A percentile compares a stretch with the other conserved stretches of the same genome.
Evolutionary conservation across 1,139 yeast species (phyloP).

Genomic region (Yamadazyma dendronema): DNA sequence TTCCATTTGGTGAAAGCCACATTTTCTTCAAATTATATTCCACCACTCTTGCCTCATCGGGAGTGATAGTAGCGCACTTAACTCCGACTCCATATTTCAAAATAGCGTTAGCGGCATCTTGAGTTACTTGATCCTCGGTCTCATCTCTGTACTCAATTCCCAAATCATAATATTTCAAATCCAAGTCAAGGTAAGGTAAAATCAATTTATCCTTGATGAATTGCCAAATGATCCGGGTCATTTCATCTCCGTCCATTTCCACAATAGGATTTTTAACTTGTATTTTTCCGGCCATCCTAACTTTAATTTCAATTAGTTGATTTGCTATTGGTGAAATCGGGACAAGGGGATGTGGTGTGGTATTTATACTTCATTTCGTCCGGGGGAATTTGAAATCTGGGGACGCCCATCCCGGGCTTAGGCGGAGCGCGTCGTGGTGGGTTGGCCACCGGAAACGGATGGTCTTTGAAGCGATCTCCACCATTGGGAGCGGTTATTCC

Average conservation of each 20-base stretch:
- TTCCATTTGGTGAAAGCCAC: slow-evolving; percentile 88
- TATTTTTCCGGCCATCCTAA: slow-evolving; percentile 37
- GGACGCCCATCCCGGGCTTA: slow-evolving; percentile 2
- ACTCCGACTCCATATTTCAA: slow-evolving; percentile 76
- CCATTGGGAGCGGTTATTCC: too few species aligned
- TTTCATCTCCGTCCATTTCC: slow-evolving; percentile 84
- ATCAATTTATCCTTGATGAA: slow-evolving; percentile 68
- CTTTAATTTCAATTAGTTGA: neutral
- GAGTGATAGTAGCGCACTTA: slow-evolving; percentile 85
- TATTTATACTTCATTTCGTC: slow-evolving; percentile 6
- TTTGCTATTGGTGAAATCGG: neutral
- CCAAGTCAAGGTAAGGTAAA: slow-evolving; percentile 68
- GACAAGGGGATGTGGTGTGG: slow-evolving; percentile 3
- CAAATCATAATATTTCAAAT: slow-evolving; percentile 72
- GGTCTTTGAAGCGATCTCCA: neutral
- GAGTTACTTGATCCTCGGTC: slow-evolving; percentile 70
- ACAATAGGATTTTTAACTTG: slow-evolving; percentile 71
- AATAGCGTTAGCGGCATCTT: slow-evolving; percentile 76
- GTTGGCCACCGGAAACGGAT: neutral
- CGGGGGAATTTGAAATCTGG: slow-evolving; percentile 5
- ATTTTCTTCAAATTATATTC: slow-evolving; percentile 73
- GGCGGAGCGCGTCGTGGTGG: neutral
- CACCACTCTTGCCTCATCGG: slow-evolving; percentile 77
- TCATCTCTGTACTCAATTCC: slow-evolving; percentile 69
- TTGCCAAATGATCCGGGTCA: slow-evolving; percentile 84